phyloP scores from a whole-genome alignment of 2,329 filamentous ascomycete species.

The Neofusicoccum umdonicola region DNA sequence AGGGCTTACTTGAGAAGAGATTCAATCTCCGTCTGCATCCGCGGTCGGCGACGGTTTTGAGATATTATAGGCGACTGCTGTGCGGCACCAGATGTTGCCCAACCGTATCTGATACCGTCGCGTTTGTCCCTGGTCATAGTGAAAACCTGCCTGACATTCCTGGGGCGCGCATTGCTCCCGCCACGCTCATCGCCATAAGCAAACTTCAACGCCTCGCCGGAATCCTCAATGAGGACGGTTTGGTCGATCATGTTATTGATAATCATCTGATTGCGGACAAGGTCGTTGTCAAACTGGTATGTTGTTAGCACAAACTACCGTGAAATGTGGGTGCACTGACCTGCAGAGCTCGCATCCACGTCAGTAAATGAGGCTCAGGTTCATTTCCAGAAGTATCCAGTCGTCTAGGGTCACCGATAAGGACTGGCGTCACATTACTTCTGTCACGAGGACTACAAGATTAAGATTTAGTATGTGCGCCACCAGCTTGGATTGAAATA shows the following conservation, averaged over 20 bases:
- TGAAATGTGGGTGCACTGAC: slow-evolving; percentile 32
- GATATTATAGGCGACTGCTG: slow-evolving; percentile 19
- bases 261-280: slow-evolving; percentile 77
- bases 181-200: slow-evolving; percentile 57
- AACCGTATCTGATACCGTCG: slow-evolving; percentile 58
- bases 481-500: background rate
- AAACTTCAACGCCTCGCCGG: slow-evolving; percentile 64
- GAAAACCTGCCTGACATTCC: slow-evolving; percentile 72
- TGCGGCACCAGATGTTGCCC: slow-evolving; percentile 39
- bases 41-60: slow-evolving; percentile 41
- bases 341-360: slow-evolving; percentile 73
- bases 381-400: slow-evolving; percentile 67
- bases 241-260: slow-evolving; percentile 84
- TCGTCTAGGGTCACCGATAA: slow-evolving; percentile 57
- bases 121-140: slow-evolving; percentile 58
- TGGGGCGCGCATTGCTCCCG: slow-evolving; percentile 45
- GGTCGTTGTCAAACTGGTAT: slow-evolving; percentile 65
- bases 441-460: background rate
- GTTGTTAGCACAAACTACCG: slow-evolving; percentile 21
- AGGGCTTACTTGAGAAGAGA: slow-evolving; percentile 57
- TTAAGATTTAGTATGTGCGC: background rate
- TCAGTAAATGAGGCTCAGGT: slow-evolving; percentile 70
- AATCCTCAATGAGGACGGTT: slow-evolving; percentile 69
- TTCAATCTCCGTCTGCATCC: slow-evolving; percentile 78
- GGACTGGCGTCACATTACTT: background rate